Evolutionary conservation across 345 rosid species (phyloP), one percentile per base, ranked within the genome.

Genomic region (Sisymbrium irio): DNA sequence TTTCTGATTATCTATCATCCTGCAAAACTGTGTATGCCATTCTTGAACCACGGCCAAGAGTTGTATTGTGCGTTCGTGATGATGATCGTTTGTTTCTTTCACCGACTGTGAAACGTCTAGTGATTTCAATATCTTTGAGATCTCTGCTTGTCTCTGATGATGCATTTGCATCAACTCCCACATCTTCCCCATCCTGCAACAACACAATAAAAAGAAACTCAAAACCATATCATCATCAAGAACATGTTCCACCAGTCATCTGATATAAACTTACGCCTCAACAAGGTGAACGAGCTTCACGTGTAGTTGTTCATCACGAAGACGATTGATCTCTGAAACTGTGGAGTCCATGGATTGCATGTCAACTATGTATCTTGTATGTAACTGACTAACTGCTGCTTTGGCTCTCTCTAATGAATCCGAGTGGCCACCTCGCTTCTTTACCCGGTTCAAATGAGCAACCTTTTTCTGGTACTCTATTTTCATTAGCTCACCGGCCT

Each of bases 291-390:
- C 83, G 15, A 95, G 98, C 82, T 86, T 92, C 32, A 91, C 80
- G 79, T 90, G 90, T 57, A 95, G 78, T 66, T 83, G 99, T 66
- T 92, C 89, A 58, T 95, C 99, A 15, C 98, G 91, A 46, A 95
- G 82, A 11, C 94, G 91, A 65, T 90, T 92, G 85, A 95, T 90
- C 84, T 95, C 99, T 30, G 81, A 71, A 67, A 92, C 98, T 36
- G 99, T 95, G 50, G 99, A 90, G 78, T 95, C 99, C 97, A 95
- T 84, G 67, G 99, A 95, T 80, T 95, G 97, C 99, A 95, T 92
- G 80, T 95, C 99, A 14, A 95, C 99, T 44, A 95, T 92, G 82
- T 95, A 92, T 86, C 97, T 85, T 9, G 97, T 95, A 75, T 92
- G 99, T 76, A 92, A 85, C 65, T 89, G 97, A 69, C 97, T 90